phyloP scores from a whole-genome alignment of 176 grass and related monocot genomes.

The Oryza meyeriana region DNA sequence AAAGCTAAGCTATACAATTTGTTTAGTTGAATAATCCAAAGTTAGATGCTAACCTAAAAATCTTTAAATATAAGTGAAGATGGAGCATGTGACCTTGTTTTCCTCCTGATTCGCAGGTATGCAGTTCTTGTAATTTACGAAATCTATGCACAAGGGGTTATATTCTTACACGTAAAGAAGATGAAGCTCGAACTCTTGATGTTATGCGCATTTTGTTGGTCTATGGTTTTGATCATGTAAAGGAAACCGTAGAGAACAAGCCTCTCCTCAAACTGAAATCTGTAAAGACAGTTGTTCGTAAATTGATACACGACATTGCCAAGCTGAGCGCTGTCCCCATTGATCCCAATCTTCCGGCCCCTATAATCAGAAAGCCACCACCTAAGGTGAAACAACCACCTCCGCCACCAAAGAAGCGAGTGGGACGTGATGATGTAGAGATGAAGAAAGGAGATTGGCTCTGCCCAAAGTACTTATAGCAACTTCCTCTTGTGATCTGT shows the following conservation, averaged over 20 bases:
- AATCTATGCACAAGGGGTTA: conserved; percentile 75
- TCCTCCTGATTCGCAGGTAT: conserved; percentile 63
- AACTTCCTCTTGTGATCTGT: conserved; percentile 26
- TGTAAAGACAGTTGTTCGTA: conserved; percentile 69
- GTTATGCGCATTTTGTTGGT: conserved; percentile 78
- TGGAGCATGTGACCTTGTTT: conserved; percentile 13
- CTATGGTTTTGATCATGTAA: conserved; percentile 86
- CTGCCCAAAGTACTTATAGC: conserved; percentile 76
- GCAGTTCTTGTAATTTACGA: conserved; percentile 83
- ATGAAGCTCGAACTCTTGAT: conserved; percentile 90
- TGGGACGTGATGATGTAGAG: conserved; percentile 92
- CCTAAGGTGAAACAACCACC: conserved; percentile 88
- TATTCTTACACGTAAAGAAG: conserved; percentile 93
- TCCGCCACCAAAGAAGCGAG: conserved; percentile 80
- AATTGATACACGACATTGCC: conserved; percentile 82
- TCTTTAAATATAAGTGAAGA: neutral
- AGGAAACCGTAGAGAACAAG: conserved; percentile 84
- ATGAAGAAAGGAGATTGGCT: conserved; percentile 99
- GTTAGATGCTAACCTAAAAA: neutral
- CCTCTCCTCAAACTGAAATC: conserved; percentile 69
- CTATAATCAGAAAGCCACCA: conserved; percentile 67
- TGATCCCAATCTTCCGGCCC: conserved; percentile 82
- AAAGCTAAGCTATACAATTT: neutral
- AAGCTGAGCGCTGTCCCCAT: conserved; percentile 78
- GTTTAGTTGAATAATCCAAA: neutral